Percentiles rank a stretch among this genome's conserved stretches.
Conservation (phyloP, 2,329 filamentous ascomycete species). For the Exserohilum turcica region DNA sequence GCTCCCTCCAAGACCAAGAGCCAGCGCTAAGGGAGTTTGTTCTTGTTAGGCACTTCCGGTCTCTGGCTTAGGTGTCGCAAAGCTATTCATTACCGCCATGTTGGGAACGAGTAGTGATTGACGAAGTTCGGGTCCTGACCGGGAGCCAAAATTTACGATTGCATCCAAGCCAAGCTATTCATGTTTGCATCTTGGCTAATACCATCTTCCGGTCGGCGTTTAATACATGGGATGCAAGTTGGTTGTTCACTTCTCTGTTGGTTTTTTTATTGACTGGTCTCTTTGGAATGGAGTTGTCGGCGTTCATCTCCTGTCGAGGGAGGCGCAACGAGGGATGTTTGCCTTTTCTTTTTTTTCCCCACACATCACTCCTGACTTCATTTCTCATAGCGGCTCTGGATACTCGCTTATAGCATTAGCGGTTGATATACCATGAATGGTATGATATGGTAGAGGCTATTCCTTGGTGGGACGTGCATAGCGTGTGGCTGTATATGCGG, state of each 20-base stretch:
- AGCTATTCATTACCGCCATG: constrained; percentile 12
- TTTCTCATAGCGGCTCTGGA: constrained; percentile 46
- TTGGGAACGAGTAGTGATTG: constrained; percentile 11
- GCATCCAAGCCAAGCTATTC: constrained; percentile 33
- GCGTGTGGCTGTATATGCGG: constrained; percentile 9
- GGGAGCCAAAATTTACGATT: constrained; percentile 21
- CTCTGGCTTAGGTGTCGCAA: constrained; percentile 15
- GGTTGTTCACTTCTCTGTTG: constrained; percentile 29
- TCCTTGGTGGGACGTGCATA: constrained; percentile 28
- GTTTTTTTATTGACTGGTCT: constrained; percentile 17
- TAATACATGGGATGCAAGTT: constrained; percentile 43
- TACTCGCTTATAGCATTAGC: constrained; percentile 42
- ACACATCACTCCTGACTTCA: constrained; percentile 40
- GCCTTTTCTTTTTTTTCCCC: constrained; percentile 32
- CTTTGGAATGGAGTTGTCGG: constrained; percentile 26
- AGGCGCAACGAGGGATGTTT: constrained; percentile 30
- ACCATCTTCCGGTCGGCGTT: constrained; percentile 40
- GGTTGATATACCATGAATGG: constrained; percentile 37
- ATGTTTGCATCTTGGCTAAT: constrained; percentile 46
- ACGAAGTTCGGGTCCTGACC: constrained; percentile 12
- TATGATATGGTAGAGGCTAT: constrained; percentile 34
- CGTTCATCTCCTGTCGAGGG: constrained; percentile 31
- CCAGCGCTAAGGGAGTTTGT: constrained; percentile 28
- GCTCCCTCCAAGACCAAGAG: constrained; percentile 28
- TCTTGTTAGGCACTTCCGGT: constrained; percentile 26